Base-by-base conservation (phyloP, 2,329 filamentous ascomycete genomes). In the Phialophora verrucosa region DNA sequence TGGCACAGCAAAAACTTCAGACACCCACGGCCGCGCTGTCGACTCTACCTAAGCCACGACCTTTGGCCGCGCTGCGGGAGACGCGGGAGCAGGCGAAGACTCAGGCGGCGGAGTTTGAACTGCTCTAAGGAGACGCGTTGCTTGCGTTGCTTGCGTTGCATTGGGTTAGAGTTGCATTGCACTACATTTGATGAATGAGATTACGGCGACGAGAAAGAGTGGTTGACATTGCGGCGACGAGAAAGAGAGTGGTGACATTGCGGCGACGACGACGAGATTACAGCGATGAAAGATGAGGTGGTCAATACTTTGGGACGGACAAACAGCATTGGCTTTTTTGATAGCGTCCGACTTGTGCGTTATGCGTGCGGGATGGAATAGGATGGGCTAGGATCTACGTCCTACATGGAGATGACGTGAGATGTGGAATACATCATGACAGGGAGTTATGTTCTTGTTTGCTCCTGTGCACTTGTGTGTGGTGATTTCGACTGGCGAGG, bases 31-130 rank as follows among this genome's bases (percentile, higher is more conserved):
- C 56, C 0, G 25, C 53, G 23, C 20, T 61, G 32, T 42, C 65
- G n/a, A 32, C 61, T 17, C 65, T 67, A 6, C 65, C 65, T 1
- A 67, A 67, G 58, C 65, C 65, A 1, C 57, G 65, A 32, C 65
- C 65, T 2, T 35, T 64, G 27, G 65, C 62, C 8, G 56, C 65
- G 14, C 14, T 67, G 35, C 50, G 65, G 1, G 65, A 64, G 49
- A 38, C 60, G 27, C 61, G 55, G 14, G 59, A 64, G 6, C 54
- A 63, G n/a, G 53, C 50, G 8, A 66, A 66, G 49, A 49, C 20
- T 29, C 29, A 38, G 5, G 32, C 29, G 0, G 23, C 61, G 10
- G 65, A 67, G 23, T 64, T 67, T 57, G 62, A 63, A 32, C 47
- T 61, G 11, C 27, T 61, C 47, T 61, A 42, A 29, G 20, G 17